Evolutionary conservation across 2,329 filamentous ascomycete genomes (phyloP).

Genomic region (Fusarium nanum): DNA sequence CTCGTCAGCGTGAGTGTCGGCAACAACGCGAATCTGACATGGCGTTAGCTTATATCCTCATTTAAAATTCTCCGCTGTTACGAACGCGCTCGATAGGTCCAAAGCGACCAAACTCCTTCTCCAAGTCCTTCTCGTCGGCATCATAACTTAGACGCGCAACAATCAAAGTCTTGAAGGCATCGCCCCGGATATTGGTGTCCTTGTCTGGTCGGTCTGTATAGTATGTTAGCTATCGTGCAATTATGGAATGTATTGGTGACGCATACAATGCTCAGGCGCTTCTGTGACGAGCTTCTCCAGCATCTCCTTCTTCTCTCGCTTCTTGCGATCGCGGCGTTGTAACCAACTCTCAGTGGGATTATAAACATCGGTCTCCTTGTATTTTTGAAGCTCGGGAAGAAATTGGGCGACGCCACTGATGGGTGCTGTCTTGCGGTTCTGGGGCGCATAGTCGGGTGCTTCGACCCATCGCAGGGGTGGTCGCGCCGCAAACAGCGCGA

Average conservation of each 20-base stretch:
- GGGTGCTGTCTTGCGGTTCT: constrained; percentile 79
- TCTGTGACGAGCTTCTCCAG: constrained; percentile 73
- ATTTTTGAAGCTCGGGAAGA: constrained; percentile 78
- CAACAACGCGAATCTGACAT: constrained; percentile 84
- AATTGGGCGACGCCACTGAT: constrained; percentile 81
- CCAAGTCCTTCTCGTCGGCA: constrained; percentile 87
- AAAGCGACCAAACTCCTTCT: constrained; percentile 92
- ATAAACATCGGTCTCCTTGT: constrained; percentile 82
- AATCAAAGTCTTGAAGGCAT: constrained; percentile 95
- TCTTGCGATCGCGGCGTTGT: constrained; percentile 85
- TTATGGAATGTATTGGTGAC: neutral
- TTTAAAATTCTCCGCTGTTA: neutral
- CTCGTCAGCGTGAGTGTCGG: constrained; percentile 76
- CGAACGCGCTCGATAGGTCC: constrained; percentile 92
- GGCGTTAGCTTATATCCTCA: constrained; percentile 29
- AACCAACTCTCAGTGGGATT: constrained; percentile 92
- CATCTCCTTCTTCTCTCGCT: constrained; percentile 79
- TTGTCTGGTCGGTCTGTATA: constrained; percentile 79
- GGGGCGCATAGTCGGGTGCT: constrained; percentile 83
- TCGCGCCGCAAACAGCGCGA: constrained; percentile 94
- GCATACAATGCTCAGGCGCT: constrained; percentile 71
- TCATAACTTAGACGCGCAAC: constrained; percentile 92
- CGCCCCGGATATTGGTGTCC: constrained; percentile 89
- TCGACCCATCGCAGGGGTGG: constrained; percentile 91
- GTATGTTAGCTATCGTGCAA: constrained; percentile 26